Evolutionary conservation across 192 early-diverging fungal species (phyloP).

Genomic region (Spizellomyces sp.): DNA sequence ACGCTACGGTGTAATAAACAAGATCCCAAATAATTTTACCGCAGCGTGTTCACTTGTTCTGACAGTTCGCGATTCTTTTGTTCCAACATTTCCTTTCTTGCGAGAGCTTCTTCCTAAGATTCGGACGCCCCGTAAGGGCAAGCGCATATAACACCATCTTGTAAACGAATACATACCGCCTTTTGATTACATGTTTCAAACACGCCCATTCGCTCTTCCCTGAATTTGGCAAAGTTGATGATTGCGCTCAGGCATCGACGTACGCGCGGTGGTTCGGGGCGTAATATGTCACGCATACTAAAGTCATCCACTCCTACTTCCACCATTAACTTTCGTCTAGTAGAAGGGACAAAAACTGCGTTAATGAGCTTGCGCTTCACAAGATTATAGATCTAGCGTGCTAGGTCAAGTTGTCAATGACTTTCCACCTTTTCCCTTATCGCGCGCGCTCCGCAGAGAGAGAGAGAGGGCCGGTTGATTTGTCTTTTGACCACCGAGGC

Average conservation of each 20-base stretch:
- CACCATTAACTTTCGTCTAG: slow-evolving; percentile 61
- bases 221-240: slow-evolving; percentile 91
- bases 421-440: too few species aligned
- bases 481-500: too few species aligned
- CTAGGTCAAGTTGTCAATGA: too few species aligned
- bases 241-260: slow-evolving; percentile 76
- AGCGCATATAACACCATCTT: neutral
- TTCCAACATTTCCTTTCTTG: slow-evolving; percentile 43
- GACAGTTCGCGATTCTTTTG: slow-evolving; percentile 58
- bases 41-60: slow-evolving; percentile 56
- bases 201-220: slow-evolving; percentile 72
- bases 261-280: slow-evolving; percentile 71
- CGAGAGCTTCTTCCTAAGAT: slow-evolving; percentile 43
- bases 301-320: slow-evolving; percentile 78
- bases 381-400: too few species aligned
- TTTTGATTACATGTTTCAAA: slow-evolving; percentile 65
- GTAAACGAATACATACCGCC: slow-evolving; percentile 43
- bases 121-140: neutral
- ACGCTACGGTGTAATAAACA: neutral
- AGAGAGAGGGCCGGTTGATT: too few species aligned
- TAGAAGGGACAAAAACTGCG: slow-evolving; percentile 1
- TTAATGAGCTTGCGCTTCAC: too few species aligned
- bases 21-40: slow-evolving; percentile 9
- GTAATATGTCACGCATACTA: slow-evolving; percentile 74
- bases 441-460: too few species aligned